These are phyloP conservation scores for Podaxis carcinomalis DNA, from an alignment of 768 basidiomycete genomes.

Conservation along the genomic window DNA sequence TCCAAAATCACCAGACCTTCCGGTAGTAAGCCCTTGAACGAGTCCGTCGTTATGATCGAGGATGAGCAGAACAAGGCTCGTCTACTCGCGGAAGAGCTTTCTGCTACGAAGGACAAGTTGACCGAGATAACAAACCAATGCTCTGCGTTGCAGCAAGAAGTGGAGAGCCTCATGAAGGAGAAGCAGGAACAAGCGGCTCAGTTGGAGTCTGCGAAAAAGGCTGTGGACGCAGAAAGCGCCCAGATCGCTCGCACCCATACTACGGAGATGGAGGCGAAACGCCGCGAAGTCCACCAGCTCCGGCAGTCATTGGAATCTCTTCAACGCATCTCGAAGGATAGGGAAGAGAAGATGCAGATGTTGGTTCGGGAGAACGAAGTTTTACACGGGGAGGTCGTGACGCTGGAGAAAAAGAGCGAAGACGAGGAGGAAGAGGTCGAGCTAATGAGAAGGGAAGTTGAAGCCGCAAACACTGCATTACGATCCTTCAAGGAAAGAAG, in stretches of 20 bases:
- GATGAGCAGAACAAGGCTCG: not conserved
- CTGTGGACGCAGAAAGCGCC: not conserved
- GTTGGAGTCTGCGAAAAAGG: not conserved
- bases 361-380: slow-evolving; percentile 2
- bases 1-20: not conserved
- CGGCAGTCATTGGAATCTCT: not conserved
- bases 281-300: not conserved
- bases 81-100: not conserved
- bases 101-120: not conserved
- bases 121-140: not conserved
- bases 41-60: slow-evolving; percentile 2
- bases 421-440: not conserved
- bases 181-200: not conserved
- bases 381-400: not conserved
- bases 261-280: not conserved
- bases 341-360: not conserved
- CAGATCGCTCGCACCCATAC: not conserved
- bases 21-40: not conserved
- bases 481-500: slow-evolving; percentile 3
- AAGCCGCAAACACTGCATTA: not conserved
- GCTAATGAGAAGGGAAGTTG: not conserved
- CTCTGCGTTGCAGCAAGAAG: not conserved
- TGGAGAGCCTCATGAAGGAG: not conserved
- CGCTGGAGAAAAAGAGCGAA: not conserved
- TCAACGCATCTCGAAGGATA: not conserved